These are phyloP conservation scores for Apiospora aurea DNA, from an alignment of 2,329 filamentous ascomycete species.

Conservation along the genomic window DNA sequence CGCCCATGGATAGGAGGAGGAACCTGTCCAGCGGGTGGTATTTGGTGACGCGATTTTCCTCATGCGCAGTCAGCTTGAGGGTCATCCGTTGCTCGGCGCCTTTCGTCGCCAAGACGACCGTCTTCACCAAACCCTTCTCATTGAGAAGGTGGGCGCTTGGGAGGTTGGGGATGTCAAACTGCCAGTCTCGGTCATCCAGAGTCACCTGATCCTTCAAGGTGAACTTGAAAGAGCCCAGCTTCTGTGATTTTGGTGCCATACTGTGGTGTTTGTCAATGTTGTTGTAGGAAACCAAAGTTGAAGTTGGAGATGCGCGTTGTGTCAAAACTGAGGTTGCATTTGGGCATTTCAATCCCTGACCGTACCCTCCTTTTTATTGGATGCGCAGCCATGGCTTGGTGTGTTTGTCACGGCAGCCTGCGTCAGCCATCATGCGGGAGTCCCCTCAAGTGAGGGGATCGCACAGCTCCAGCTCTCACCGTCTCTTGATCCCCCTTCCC, in stretches of 20 bases:
- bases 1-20: constrained; percentile 44
- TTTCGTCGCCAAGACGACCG: constrained; percentile 38
- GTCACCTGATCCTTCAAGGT: constrained; percentile 35
- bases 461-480: not conserved
- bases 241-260: not conserved
- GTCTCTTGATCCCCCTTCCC: not conserved
- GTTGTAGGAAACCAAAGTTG: not conserved
- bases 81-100: constrained; percentile 35
- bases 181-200: constrained; percentile 39
- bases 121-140: constrained; percentile 39
- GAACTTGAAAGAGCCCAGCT: constrained; percentile 26
- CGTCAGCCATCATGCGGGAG: not conserved
- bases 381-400: not conserved
- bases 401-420: not conserved
- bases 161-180: constrained; percentile 37
- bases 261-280: no score
- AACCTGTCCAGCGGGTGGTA: constrained; percentile 40
- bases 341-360: not conserved
- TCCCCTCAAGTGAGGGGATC: not conserved
- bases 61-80: constrained; percentile 37
- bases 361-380: not conserved
- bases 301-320: not conserved
- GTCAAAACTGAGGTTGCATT: not conserved
- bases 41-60: constrained; percentile 42
- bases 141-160: constrained; percentile 31